Evolutionary conservation across 2,329 filamentous ascomycete genomes (phyloP).

Genomic region (Colletotrichum sidae): DNA sequence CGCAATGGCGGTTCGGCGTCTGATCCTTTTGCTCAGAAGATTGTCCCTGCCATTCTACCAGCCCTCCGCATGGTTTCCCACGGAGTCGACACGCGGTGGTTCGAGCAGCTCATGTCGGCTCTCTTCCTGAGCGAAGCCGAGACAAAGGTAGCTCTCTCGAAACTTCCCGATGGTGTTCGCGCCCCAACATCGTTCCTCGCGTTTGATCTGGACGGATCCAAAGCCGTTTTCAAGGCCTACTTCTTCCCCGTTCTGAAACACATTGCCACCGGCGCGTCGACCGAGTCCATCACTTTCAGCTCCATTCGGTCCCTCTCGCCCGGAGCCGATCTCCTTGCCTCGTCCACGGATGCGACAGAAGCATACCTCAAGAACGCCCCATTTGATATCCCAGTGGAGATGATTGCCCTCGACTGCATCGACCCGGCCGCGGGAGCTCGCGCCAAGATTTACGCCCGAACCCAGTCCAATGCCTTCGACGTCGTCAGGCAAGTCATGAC

Average conservation of each 20-base stretch:
- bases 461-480: slow-evolving; percentile 41
- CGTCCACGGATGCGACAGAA: slow-evolving; percentile 39
- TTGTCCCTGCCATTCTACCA: slow-evolving; percentile 33
- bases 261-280: slow-evolving; percentile 39
- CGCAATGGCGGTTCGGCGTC: slow-evolving; percentile 29
- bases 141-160: slow-evolving; percentile 21
- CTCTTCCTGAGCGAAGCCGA: slow-evolving; percentile 40
- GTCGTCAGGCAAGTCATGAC: slow-evolving; percentile 42
- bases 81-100: slow-evolving; percentile 38
- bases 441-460: slow-evolving; percentile 43
- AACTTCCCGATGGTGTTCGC: slow-evolving; percentile 37
- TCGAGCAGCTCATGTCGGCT: slow-evolving; percentile 39
- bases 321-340: slow-evolving; percentile 35
- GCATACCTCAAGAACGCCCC: slow-evolving; percentile 38
- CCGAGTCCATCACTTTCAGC: slow-evolving; percentile 40
- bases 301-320: slow-evolving; percentile 41
- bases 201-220: slow-evolving; percentile 41
- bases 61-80: slow-evolving; percentile 25
- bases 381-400: slow-evolving; percentile 40
- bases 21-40: slow-evolving; percentile 36
- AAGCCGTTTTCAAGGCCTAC: slow-evolving; percentile 41
- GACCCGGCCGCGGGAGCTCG: slow-evolving; percentile 41
- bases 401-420: slow-evolving; percentile 44
- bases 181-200: slow-evolving; percentile 42
- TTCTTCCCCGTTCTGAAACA: slow-evolving; percentile 43